Evolutionary conservation across 2,329 filamentous ascomycete genomes (phyloP), one percentile per base, ranked within the genome.

Genomic region (Trichoderma harzianum): DNA sequence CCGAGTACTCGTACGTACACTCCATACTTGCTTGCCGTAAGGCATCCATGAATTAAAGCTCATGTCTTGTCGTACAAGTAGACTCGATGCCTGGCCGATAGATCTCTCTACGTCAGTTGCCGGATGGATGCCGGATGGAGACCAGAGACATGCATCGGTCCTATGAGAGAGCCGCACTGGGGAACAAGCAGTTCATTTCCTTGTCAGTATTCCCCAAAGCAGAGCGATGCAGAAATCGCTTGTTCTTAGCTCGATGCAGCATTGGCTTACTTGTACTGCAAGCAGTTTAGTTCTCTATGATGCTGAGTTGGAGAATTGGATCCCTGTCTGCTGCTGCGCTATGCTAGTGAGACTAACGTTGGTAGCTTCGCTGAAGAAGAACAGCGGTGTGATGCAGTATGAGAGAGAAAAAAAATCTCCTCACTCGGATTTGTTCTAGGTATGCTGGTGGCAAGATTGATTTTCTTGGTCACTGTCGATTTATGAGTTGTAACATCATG

Each of bases 321-420:
- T 30, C 67, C 67, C 67, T 70, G 67, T 55, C 10, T 67, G 43
- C 57, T 36, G 43, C 62, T 12, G 57, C 57, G 57, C 57, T 47
- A 55, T 70, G 39, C 57, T 55, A 62, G 67, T 32, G 14, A 32
- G 43, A 21, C 62, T 65, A 58, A 55, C 7, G 57, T 39, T 39
- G 16, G 36, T 63, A 63, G 67, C 53, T 32, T 47, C 43, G 26
- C 14, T 24, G 55, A 28, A 21, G 28, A 36, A 53, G 43, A 70
- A 63, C 58, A 70, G 67, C 67, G 67, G 67, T 70, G 67, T 70
- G 67, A 53, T 70, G 51, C 14, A 39, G 64, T 21, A 21, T 36
- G 64, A 32, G 47, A 57, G 43, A 6, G 10, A 7, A 28, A 58
- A 32, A 11, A 32, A 34, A 21, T 32, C 21, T n/a, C n/a, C 6